A percentile compares a stretch with the other conserved stretches of the same genome.
Evolutionary conservation across 192 early-diverging fungal species (phyloP).

Genomic region (Mortierella antarctica): DNA sequence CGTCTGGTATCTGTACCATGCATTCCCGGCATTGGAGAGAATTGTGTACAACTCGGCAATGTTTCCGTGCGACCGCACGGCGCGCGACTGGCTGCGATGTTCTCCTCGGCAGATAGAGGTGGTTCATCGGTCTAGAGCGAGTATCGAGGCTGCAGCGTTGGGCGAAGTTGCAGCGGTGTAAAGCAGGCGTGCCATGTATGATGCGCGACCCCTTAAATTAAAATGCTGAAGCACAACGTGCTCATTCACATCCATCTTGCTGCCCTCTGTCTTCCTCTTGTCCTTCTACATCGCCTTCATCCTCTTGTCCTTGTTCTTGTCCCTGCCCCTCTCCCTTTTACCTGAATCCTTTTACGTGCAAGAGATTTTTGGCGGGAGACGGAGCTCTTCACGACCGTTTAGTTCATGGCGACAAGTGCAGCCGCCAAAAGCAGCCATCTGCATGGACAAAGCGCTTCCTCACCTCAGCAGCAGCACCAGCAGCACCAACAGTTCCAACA

Average conservation of each 20-base stretch:
- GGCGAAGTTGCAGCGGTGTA: too few species aligned
- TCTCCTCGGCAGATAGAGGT: constrained; percentile 7
- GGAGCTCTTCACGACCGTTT: background rate
- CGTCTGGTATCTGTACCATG: constrained; percentile 12
- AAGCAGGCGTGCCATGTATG: too few species aligned
- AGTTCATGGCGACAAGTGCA: constrained; percentile 7
- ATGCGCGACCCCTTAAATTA: too few species aligned
- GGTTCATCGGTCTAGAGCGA: background rate
- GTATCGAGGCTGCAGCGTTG: too few species aligned
- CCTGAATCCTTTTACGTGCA: background rate
- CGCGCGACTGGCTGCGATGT: constrained; percentile 4
- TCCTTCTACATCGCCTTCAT: too few species aligned
- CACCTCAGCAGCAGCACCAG: constrained; percentile 18
- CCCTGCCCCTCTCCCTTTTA: background rate
- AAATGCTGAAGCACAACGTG: too few species aligned
- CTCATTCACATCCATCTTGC: too few species aligned
- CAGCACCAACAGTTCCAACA: constrained; percentile 27
- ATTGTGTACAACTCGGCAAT: constrained; percentile 9
- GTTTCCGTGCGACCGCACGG: constrained; percentile 5
- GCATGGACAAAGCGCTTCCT: constrained; percentile 11
- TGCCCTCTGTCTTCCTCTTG: too few species aligned
- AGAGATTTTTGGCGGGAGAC: too few species aligned
- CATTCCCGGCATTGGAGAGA: constrained; percentile 15
- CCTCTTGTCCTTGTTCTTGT: background rate
- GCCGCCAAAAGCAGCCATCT: constrained; percentile 6